Evolutionary conservation across 164 flowering plant species (phyloP).

Genomic region (Magnolia kwangsiensis): DNA sequence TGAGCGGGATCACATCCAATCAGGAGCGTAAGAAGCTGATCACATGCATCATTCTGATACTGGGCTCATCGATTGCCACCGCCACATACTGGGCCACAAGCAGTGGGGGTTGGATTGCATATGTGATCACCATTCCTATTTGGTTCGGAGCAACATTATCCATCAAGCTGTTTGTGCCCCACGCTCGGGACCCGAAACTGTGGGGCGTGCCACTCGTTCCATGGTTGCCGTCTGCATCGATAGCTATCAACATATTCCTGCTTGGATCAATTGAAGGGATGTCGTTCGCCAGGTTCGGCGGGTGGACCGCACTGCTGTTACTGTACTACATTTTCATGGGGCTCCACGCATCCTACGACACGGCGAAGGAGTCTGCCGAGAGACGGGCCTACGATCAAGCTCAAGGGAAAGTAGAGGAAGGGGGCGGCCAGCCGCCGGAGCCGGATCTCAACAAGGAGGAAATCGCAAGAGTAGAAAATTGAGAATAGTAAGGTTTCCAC

Average conservation of each 20-base stretch:
- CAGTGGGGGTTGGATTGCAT: constrained; percentile 39
- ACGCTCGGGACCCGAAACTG: constrained; percentile 41
- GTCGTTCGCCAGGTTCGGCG: constrained; percentile 47
- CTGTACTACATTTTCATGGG: constrained; percentile 52
- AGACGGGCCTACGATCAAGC: background rate
- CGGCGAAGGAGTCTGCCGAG: constrained; percentile 26
- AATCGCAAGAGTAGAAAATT: too few relatives aligned
- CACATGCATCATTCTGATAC: constrained; percentile 29
- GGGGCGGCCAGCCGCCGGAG: too few relatives aligned
- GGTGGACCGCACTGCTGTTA: constrained; percentile 40
- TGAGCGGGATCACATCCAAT: too few relatives aligned
- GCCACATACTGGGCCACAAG: constrained; percentile 33
- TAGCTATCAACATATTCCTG: constrained; percentile 55
- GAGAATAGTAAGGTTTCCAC: too few relatives aligned
- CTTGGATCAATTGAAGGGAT: constrained; percentile 48
- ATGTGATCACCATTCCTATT: constrained; percentile 22
- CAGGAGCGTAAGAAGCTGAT: constrained; percentile 40
- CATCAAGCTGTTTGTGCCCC: constrained; percentile 28
- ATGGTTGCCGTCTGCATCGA: constrained; percentile 53
- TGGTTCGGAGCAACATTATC: constrained; percentile 52
- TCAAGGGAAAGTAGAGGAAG: too few relatives aligned
- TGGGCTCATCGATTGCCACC: constrained; percentile 38
- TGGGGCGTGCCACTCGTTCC: constrained; percentile 71
- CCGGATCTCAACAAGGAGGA: too few relatives aligned
- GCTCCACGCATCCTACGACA: constrained; percentile 59